phyloP scores from a whole-genome alignment of 257 asterid species.

The Primulina eburnea region DNA sequence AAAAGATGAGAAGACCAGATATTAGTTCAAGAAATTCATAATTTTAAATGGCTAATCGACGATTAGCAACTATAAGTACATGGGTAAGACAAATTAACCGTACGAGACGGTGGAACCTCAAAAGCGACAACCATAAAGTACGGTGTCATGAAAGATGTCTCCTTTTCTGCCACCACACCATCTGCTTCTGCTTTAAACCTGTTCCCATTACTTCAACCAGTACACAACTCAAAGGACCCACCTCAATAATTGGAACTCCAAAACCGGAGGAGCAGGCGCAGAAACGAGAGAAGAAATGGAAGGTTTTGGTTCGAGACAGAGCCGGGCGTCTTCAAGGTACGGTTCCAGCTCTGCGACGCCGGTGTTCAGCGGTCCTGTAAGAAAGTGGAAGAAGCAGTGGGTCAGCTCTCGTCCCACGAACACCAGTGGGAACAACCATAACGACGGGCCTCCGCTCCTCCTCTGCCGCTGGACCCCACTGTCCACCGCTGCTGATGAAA shows the following conservation, averaged over 20 bases:
- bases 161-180: conserved; percentile 30
- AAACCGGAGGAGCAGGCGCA: too few species aligned
- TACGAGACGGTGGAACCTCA: conserved; percentile 25
- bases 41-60: background rate
- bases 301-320: conserved; percentile 53
- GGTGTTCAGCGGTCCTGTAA: conserved; percentile 70
- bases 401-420: conserved; percentile 38
- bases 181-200: background rate
- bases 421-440: conserved; percentile 24
- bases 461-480: conserved; percentile 89
- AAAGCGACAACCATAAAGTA: conserved; percentile 32
- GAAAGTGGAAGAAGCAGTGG: conserved; percentile 92
- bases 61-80: background rate
- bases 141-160: conserved; percentile 20
- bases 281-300: conserved; percentile 43
- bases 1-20: background rate
- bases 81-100: conserved; percentile 17
- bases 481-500: conserved; percentile 43
- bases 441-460: conserved; percentile 44
- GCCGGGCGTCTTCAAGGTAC: conserved; percentile 67
- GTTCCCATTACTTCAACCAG: background rate
- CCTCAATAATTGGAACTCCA: background rate
- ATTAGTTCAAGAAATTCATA: background rate
- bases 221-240: background rate
- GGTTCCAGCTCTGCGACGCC: conserved; percentile 51